phyloP scores from a whole-genome alignment of 2,329 filamentous ascomycete genomes.

The Calonectria honghensis region DNA sequence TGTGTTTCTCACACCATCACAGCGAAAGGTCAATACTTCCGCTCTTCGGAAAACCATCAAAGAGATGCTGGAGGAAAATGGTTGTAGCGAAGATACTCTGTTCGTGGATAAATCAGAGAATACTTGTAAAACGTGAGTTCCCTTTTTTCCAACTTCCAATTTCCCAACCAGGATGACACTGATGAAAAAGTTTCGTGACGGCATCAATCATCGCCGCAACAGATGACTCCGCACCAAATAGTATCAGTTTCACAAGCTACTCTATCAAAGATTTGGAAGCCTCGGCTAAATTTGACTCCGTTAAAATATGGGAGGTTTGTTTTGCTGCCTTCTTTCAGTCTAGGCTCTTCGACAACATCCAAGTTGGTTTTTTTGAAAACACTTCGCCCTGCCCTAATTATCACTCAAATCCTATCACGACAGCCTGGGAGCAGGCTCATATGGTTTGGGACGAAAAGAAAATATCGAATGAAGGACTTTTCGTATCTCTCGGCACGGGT shows the following conservation, averaged over 20 bases:
- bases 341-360: conserved; percentile 47
- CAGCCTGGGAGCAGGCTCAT: conserved; percentile 17
- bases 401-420: conserved; percentile 38
- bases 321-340: not conserved
- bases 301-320: not conserved
- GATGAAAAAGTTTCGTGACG: conserved; percentile 54
- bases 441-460: conserved; percentile 13
- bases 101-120: not conserved
- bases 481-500: conserved; percentile 28
- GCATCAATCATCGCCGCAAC: conserved; percentile 32
- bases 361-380: conserved; percentile 48
- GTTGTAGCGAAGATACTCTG: not conserved
- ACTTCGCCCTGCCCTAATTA: conserved; percentile 43
- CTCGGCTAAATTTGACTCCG: not conserved
- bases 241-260: not conserved
- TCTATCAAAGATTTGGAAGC: too few species aligned
- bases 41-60: conserved; percentile 8
- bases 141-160: not conserved
- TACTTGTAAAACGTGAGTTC: conserved; percentile 11
- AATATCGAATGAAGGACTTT: not conserved
- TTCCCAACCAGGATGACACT: not conserved
- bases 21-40: not conserved
- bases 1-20: not conserved
- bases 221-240: not conserved
- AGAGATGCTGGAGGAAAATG: conserved; percentile 3